These are phyloP conservation scores for Selaginella tamariscina DNA, from an alignment of 75 land plant genomes.

Conservation along the genomic window DNA sequence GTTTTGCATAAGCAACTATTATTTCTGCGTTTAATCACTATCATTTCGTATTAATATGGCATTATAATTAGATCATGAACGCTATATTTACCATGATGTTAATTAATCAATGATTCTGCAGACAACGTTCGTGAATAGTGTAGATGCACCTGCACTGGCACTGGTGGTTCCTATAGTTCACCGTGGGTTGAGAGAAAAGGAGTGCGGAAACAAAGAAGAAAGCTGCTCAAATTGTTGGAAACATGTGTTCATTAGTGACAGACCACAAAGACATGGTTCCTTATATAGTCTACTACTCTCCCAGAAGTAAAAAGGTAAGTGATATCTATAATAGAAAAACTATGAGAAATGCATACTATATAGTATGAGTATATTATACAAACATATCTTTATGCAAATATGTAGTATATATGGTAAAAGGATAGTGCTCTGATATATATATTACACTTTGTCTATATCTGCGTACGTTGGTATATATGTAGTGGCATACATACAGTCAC, in stretches of 20 bases:
- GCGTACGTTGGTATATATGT: too few species aligned
- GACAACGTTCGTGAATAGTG: conserved; percentile 96
- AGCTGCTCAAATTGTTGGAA: conserved; percentile 97
- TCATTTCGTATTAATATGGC: too few species aligned
- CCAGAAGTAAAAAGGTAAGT: conserved; percentile 91
- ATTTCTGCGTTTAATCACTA: too few species aligned
- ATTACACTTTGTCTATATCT: too few species aligned
- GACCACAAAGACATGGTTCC: conserved; percentile 99
- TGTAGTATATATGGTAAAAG: too few species aligned
- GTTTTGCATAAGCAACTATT: too few species aligned
- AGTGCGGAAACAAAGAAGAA: conserved; percentile 97
- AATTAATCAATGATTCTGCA: conserved; percentile 28
- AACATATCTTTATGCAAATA: too few species aligned
- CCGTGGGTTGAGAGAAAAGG: conserved; percentile 91
- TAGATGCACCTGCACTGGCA: conserved; percentile 98
- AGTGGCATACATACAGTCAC: too few species aligned
- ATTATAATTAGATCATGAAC: too few species aligned
- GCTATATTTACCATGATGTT: too few species aligned
- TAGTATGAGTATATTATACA: too few species aligned
- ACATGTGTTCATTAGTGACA: conserved; percentile 97
- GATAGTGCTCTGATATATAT: neutral
- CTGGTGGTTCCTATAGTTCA: conserved; percentile 97
- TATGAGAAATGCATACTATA: neutral
- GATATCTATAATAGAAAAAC: too few species aligned
- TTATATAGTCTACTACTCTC: conserved; percentile 75